These are phyloP conservation scores for Pythium rishiriense DNA, from an alignment of 352 stramenopile genomes.

Conservation along the genomic window DNA sequence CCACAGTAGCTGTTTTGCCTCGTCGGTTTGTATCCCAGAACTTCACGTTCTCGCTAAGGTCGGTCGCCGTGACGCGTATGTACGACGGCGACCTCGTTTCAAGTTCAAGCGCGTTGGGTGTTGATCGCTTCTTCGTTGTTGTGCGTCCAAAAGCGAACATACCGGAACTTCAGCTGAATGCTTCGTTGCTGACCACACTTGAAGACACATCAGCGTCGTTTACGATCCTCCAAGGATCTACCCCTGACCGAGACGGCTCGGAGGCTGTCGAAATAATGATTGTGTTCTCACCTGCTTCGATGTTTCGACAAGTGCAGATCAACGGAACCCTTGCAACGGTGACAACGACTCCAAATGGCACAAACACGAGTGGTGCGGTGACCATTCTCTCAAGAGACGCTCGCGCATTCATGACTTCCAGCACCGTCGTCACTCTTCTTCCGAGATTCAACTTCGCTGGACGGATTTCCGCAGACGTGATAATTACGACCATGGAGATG, in stretches of 20 bases:
- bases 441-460: constrained; percentile 43
- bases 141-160: constrained; percentile 43
- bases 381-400: constrained; percentile 26
- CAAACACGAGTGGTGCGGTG: constrained; percentile 14
- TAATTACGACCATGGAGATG: constrained; percentile 32
- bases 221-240: constrained; percentile 37
- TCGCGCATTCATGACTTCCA: constrained; percentile 13
- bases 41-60: constrained; percentile 39
- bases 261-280: constrained; percentile 47
- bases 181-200: constrained; percentile 24
- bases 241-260: constrained; percentile 47
- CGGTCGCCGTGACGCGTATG: constrained; percentile 26
- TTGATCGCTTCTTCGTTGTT: constrained; percentile 35
- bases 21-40: constrained; percentile 40
- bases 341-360: background rate
- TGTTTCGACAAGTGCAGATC: constrained; percentile 33
- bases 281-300: constrained; percentile 33
- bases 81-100: constrained; percentile 25
- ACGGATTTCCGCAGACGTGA: constrained; percentile 33
- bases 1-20: constrained; percentile 33
- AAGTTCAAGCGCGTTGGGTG: constrained; percentile 26
- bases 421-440: constrained; percentile 32
- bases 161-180: constrained; percentile 35
- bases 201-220: constrained; percentile 42
- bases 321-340: constrained; percentile 29